phyloP scores from a whole-genome alignment of 108 stramenopile species.

The Discostella pseudostelligera region DNA sequence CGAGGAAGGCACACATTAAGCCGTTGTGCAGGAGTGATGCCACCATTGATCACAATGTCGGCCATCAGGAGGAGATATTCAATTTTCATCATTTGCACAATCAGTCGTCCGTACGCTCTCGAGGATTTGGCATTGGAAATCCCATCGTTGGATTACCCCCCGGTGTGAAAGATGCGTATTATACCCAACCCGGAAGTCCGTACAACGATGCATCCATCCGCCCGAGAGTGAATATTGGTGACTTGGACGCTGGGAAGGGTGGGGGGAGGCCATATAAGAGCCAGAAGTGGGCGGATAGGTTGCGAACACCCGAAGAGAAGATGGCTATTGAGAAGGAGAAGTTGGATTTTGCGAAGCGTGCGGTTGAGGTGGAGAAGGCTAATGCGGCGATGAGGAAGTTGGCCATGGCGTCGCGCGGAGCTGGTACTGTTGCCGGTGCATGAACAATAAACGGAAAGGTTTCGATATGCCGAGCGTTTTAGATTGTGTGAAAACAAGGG shows the following conservation, averaged over 20 bases:
- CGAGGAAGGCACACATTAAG: constrained; percentile 54
- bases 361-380: constrained; percentile 28
- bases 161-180: constrained; percentile 76
- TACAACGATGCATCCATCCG: constrained; percentile 77
- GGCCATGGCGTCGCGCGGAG: constrained; percentile 25
- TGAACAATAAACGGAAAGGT: neutral
- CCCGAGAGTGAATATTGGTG: constrained; percentile 65
- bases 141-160: constrained; percentile 78
- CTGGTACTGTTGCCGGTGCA: constrained; percentile 33
- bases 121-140: constrained; percentile 89
- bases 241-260: constrained; percentile 76
- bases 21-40: constrained; percentile 62
- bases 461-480: neutral
- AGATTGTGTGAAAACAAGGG: neutral
- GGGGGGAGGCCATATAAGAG: constrained; percentile 87
- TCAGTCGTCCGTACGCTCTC: constrained; percentile 78
- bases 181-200: constrained; percentile 95
- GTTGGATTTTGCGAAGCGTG: constrained; percentile 15
- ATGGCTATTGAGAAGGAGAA: constrained; percentile 42
- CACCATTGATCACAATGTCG: constrained; percentile 67
- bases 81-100: constrained; percentile 86
- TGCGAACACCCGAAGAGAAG: constrained; percentile 79
- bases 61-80: constrained; percentile 70
- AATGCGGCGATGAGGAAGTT: constrained; percentile 38
- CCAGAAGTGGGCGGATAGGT: constrained; percentile 82